Base-by-base conservation (phyloP, 176 grass and related monocot species). In the Bothriochloa decipiens region DNA sequence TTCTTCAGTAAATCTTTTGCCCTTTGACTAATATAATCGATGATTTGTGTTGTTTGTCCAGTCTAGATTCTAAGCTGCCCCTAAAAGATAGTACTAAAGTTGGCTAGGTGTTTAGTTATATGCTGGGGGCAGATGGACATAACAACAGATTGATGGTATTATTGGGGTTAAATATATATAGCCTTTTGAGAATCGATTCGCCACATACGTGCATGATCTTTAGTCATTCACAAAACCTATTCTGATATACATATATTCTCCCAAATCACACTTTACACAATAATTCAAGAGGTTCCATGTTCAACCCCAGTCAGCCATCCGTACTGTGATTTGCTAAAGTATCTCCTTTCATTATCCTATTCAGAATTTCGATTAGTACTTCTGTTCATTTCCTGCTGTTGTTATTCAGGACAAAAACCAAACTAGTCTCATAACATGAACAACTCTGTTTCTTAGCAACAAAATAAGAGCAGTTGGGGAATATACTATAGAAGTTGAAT, bases 251-350 rank as follows among this genome's bases (percentile, higher is more conserved):
- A 90, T 83, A 90, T 91, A 91, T 91, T 91, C 89, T 71, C 85
- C 89, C 65, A 91, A 87, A 87, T 91, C 89, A 84, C 78, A 81
- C 84, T 92, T 94, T 94, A 55, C 46, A 45, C 92, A 90, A 94
- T 94, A 92, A 94, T 89, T 92, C 85, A 94, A 92, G 77, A 94
- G 82, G 81, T 92, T 88, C 86, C 75, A 77, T 83, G 85, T 90
- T 94, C 90, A 94, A 82, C 79, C 80, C 45, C 79, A 80, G 83
- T 86, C 80, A 84, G 79, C n/a, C 22, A 69, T 40, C 84, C 75
- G 40, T 83, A 70, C 84, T 52, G 40, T 47, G 27, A 17, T 63
- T 68, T 83, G 80, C 27, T 78, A 69, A 87, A 90, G 67, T 49
- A 87, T 75, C 36, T 75, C 10, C 17, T 29, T 16, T 46, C 1